Evolutionary conservation across 352 stramenopile species (phyloP), one percentile per base, ranked within the genome.

Genomic region (Pythium vanterpoolii): DNA sequence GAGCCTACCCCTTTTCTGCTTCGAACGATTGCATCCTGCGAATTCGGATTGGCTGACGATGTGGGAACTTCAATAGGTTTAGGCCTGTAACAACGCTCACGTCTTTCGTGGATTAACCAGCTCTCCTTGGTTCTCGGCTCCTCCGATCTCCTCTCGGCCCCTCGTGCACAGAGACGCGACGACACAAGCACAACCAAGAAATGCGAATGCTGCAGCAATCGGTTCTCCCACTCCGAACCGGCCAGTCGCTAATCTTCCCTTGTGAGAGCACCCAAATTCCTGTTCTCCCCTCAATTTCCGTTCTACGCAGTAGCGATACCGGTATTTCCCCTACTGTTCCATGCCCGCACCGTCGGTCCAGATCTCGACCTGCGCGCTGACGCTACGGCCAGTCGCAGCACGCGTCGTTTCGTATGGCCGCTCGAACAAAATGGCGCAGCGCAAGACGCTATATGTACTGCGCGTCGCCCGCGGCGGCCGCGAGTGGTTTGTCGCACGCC

Each of bases 401-500:
- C 72, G 72, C 30, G 79, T 91, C 58, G 66, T 86, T 47, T 89
- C 79, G 13, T 91, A 88, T 65, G 81, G 81, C 45, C 79, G 77
- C 43, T 79, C 83, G 50, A 71, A 75, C 66, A 80, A 75, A 50
- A 73, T 78, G 36, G 71, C 54, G 44, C 71, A 73, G 56, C 60
- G 61, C 45, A 79, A 79, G 48, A 91, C 81, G 60, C 72, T 91
- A 27, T 91, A 89, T 55, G 81, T 91, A 27, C 76, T 91, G 33
- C 81, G 77, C 28, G 81, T 88, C 48, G 60, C 72, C 27, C 79
- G 68, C 42, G 76, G 73, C 48, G 74, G 77, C 14, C 54, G 64
- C 39, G 67, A 86, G 63, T 91, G 81, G 81, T 91, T 79, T 55
- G 79, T 91, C 31, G 81, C 81, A 62, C 77, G 82, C 36, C 81